phyloP scores from a whole-genome alignment of 257 asterid genomes.

The Nicotiana obtusifolia region DNA sequence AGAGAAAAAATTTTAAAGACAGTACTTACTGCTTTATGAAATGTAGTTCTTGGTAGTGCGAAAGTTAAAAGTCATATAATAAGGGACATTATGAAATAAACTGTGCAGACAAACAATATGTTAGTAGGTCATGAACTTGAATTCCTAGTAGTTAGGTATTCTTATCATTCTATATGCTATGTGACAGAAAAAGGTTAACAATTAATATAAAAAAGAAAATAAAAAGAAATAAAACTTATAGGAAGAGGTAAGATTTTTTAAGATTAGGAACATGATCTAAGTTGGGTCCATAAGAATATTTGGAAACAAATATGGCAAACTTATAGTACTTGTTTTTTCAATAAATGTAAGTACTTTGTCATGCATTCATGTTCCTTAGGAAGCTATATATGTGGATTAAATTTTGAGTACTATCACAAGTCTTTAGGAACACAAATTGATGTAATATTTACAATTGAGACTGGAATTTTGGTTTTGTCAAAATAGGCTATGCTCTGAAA shows the following conservation, averaged over 20 bases:
- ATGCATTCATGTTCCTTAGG: slow-evolving; percentile 2
- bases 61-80: neutral
- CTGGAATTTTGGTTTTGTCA: neutral
- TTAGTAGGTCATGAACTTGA: neutral
- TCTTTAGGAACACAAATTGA: neutral
- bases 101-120: too few relatives aligned
- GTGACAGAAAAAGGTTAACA: neutral
- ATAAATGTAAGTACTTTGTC: neutral
- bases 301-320: neutral
- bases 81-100: neutral
- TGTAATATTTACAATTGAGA: neutral
- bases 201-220: neutral
- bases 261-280: neutral
- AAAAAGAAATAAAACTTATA: neutral
- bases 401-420: neutral
- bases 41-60: too few relatives aligned
- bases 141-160: neutral
- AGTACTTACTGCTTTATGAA: too few relatives aligned
- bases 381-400: neutral
- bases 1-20: too few relatives aligned
- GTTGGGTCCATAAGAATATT: neutral
- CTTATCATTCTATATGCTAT: neutral
- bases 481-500: neutral
- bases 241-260: neutral
- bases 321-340: neutral